These are phyloP conservation scores for Penicillium odoratum DNA, from an alignment of 495 filamentous ascomycete species.

Conservation along the genomic window DNA sequence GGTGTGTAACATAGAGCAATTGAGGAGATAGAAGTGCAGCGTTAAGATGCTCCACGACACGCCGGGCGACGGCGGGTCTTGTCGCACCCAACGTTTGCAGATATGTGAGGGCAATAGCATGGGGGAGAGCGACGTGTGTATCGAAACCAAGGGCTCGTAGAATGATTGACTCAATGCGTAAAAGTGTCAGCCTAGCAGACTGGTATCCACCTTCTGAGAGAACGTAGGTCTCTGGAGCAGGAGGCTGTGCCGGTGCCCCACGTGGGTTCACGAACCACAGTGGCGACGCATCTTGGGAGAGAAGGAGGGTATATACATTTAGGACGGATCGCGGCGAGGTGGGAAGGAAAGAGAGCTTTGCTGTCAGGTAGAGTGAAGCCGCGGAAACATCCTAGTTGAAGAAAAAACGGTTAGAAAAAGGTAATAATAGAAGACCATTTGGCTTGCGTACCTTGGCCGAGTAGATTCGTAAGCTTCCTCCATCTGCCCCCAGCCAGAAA, in stretches of 20 bases:
- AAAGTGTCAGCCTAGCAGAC: slow-evolving; percentile 57
- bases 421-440: neutral
- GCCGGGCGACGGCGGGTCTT: slow-evolving; percentile 53
- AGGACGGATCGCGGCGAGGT: slow-evolving; percentile 74
- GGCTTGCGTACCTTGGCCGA: slow-evolving; percentile 48
- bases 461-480: slow-evolving; percentile 60
- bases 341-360: slow-evolving; percentile 80
- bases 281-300: slow-evolving; percentile 60
- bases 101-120: slow-evolving; percentile 89
- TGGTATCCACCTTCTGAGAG: slow-evolving; percentile 74
- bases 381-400: slow-evolving; percentile 70
- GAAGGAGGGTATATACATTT: slow-evolving; percentile 81
- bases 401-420: neutral
- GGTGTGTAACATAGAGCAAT: slow-evolving; percentile 86
- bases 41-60: slow-evolving; percentile 76
- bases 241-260: slow-evolving; percentile 33
- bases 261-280: slow-evolving; percentile 51
- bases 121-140: slow-evolving; percentile 79
- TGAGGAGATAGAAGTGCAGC: slow-evolving; percentile 82
- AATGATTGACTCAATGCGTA: slow-evolving; percentile 71
- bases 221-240: slow-evolving; percentile 61
- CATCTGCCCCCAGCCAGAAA: slow-evolving; percentile 74
- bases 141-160: slow-evolving; percentile 77
- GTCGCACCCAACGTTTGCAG: slow-evolving; percentile 76
- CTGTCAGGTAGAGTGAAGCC: slow-evolving; percentile 74